Evolutionary conservation across 768 basidiomycete species (phyloP).

Genomic region (Ramaria rubella): DNA sequence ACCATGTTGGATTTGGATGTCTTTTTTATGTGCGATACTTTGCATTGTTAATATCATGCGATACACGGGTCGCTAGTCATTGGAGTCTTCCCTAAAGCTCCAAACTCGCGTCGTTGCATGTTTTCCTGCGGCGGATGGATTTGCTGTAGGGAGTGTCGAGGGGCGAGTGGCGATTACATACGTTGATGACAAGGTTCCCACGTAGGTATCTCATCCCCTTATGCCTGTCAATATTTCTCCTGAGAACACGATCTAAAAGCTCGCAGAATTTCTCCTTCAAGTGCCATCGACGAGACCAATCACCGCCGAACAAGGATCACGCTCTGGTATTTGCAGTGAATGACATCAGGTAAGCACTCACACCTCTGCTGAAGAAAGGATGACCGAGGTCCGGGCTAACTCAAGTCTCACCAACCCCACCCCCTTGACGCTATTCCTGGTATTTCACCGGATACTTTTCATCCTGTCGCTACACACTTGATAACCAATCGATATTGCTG

Average conservation of each 20-base stretch:
- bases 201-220: not conserved
- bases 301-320: conserved; percentile 29
- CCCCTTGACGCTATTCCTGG: not conserved
- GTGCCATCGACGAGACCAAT: conserved; percentile 36
- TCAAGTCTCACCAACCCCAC: not conserved
- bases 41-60: not conserved
- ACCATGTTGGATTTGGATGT: not conserved
- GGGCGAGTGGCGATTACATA: conserved; percentile 42
- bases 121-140: conserved; percentile 23
- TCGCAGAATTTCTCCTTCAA: conserved; percentile 54
- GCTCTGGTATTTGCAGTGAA: conserved; percentile 52
- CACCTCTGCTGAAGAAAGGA: not conserved
- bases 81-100: conserved; percentile 35
- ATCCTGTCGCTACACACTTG: not conserved
- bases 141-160: conserved; percentile 25
- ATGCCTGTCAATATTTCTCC: not conserved
- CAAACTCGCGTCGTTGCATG: conserved; percentile 27
- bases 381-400: not conserved
- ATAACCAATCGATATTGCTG: not conserved
- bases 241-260: conserved; percentile 18
- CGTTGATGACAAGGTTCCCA: conserved; percentile 15
- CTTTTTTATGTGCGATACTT: no score
- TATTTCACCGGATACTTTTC: not conserved
- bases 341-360: conserved; percentile 30
- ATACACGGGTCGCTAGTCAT: no score